These are phyloP conservation scores for Lecanicillium sp. DNA, from an alignment of 2,329 filamentous ascomycete species.

Conservation along the genomic window DNA sequence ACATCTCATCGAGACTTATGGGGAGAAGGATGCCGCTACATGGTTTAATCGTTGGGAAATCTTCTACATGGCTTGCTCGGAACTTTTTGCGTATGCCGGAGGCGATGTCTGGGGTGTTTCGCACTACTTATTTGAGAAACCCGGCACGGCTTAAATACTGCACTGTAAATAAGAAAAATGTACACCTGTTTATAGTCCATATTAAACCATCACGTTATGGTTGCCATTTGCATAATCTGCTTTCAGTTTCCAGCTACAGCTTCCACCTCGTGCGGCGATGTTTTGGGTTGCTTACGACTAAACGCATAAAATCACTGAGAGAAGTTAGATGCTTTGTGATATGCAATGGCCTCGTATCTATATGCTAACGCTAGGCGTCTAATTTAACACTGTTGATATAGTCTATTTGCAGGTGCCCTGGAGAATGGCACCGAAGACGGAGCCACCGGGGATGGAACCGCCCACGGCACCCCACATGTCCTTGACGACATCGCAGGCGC, in stretches of 20 bases:
- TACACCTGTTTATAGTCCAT: too few species aligned
- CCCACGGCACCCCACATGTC: conserved; percentile 5
- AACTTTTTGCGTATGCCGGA: conserved; percentile 59
- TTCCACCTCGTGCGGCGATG: too few species aligned
- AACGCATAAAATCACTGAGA: too few species aligned
- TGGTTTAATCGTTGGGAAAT: conserved; percentile 70
- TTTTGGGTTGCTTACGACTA: too few species aligned
- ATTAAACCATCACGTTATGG: too few species aligned
- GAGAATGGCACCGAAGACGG: conserved; percentile 11
- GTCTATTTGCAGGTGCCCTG: conserved; percentile 9
- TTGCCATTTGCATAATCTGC: too few species aligned
- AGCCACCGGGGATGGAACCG: conserved; percentile 7
- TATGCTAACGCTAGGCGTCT: too few species aligned
- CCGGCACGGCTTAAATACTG: neutral
- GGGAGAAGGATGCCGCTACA: conserved; percentile 49
- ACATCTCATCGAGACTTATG: conserved; percentile 59
- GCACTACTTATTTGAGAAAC: conserved; percentile 62
- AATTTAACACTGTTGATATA: too few species aligned
- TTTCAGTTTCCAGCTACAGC: too few species aligned
- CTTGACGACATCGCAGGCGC: conserved; percentile 7
- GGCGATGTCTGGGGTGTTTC: conserved; percentile 64
- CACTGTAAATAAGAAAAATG: neutral
- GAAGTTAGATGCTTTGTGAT: too few species aligned
- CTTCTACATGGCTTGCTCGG: conserved; percentile 66
- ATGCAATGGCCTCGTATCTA: too few species aligned